phyloP scores from a whole-genome alignment of 1,139 yeast species.

The Geotrichum phurueaensis region DNA sequence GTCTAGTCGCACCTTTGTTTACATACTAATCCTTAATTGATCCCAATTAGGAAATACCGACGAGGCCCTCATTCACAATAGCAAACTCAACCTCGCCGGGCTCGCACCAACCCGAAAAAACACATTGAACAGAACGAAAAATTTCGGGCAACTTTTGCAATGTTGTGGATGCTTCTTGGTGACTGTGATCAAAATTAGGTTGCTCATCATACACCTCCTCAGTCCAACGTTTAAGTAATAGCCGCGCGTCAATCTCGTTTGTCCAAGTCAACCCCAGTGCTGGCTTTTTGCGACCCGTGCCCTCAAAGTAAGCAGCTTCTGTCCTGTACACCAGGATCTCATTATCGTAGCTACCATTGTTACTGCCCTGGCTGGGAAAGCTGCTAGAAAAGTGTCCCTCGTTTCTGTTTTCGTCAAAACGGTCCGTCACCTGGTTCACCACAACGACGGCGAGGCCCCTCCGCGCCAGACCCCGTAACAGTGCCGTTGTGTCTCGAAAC shows the following conservation, averaged over 20 bases:
- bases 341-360: not conserved
- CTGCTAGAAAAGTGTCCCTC: not conserved
- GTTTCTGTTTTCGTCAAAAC: conserved; percentile 4
- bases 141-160: not conserved
- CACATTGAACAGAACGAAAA: conserved; percentile 11
- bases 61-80: conserved; percentile 18
- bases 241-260: conserved; percentile 38
- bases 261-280: conserved; percentile 45
- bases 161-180: conserved; percentile 1
- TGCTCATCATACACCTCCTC: not conserved
- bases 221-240: conserved; percentile 34
- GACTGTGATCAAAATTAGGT: not conserved
- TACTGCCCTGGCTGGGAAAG: not conserved
- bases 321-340: not conserved
- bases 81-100: conserved; percentile 18
- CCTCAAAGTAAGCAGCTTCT: not conserved
- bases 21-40: not conserved
- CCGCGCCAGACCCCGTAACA: conserved; percentile 47
- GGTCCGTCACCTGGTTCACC: conserved; percentile 75
- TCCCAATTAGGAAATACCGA: not conserved
- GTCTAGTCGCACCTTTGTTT: not conserved
- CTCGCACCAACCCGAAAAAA: conserved; percentile 20
- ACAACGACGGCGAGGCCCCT: conserved; percentile 57
- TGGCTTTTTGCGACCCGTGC: conserved; percentile 31
- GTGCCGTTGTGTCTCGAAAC: conserved; percentile 19